Conservation (phyloP, 495 filamentous ascomycete species). For the Talaromyces proteolyticus region DNA sequence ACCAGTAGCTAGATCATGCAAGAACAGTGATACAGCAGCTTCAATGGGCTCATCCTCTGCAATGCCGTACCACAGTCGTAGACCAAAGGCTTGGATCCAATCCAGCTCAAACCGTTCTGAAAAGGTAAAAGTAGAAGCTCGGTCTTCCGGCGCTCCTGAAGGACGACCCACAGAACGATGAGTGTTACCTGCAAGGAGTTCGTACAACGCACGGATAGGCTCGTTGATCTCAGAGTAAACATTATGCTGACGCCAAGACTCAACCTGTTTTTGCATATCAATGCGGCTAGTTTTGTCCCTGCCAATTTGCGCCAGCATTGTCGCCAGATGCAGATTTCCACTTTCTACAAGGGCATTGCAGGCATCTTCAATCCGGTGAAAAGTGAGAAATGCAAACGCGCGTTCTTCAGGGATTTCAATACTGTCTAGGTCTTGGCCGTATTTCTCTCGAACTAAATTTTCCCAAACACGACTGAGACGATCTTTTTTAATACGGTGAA, state of each 20-base stretch:
- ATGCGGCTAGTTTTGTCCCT: conserved; percentile 55
- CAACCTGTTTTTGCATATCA: conserved; percentile 71
- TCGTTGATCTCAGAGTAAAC: conserved; percentile 82
- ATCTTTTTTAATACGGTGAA: conserved; percentile 49
- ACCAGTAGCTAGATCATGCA: conserved; percentile 59
- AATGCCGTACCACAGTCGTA: conserved; percentile 82
- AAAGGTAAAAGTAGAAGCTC: conserved; percentile 68
- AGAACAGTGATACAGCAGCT: conserved; percentile 62
- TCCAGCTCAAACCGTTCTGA: conserved; percentile 76
- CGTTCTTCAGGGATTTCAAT: conserved; percentile 67
- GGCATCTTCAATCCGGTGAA: conserved; percentile 71
- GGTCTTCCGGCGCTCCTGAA: conserved; percentile 62
- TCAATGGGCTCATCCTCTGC: conserved; percentile 60
- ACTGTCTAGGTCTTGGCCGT: conserved; percentile 40
- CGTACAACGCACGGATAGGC: conserved; percentile 80
- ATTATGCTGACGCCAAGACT: conserved; percentile 74
- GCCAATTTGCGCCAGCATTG: conserved; percentile 73
- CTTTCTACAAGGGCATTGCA: conserved; percentile 69
- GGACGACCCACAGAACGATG: conserved; percentile 69
- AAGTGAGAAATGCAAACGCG: conserved; percentile 72
- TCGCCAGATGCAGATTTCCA: conserved; percentile 74
- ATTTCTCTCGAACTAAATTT: conserved; percentile 38
- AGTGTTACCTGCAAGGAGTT: conserved; percentile 80
- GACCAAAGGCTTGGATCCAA: conserved; percentile 88
- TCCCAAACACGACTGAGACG: conserved; percentile 42